Percentiles rank a stretch among this genome's conserved stretches.
These are phyloP conservation scores for Polyporus arcularius DNA, from an alignment of 768 basidiomycete species.

Conservation along the genomic window DNA sequence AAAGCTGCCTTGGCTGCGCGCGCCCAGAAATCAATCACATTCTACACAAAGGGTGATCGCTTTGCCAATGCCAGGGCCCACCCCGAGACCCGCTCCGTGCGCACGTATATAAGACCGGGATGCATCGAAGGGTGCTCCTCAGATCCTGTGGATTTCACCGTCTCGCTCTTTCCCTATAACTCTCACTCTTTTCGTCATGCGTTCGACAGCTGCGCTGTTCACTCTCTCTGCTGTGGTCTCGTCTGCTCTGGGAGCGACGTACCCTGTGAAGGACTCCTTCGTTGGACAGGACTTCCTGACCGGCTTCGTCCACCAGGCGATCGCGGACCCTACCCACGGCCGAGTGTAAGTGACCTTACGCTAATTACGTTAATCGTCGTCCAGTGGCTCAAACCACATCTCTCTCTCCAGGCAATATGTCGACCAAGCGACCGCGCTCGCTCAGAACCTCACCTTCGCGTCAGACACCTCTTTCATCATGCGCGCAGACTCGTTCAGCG, in stretches of 20 bases:
- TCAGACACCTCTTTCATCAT: slow-evolving; percentile 54
- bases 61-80: no score
- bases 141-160: slow-evolving; percentile 13
- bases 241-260: slow-evolving; percentile 26
- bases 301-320: slow-evolving; percentile 48
- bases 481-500: slow-evolving; percentile 54
- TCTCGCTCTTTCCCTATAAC: slow-evolving; percentile 3
- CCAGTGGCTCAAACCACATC: neutral
- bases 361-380: neutral
- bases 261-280: slow-evolving; percentile 21
- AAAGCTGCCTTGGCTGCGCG: no score
- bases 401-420: slow-evolving; percentile 43
- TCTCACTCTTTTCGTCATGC: slow-evolving; percentile 12
- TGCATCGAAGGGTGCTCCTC: no score
- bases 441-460: slow-evolving; percentile 59
- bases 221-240: slow-evolving; percentile 20
- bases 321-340: slow-evolving; percentile 66
- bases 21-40: no score
- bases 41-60: no score
- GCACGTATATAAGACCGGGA: no score
- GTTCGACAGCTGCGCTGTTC: slow-evolving; percentile 20
- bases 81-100: no score
- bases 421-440: slow-evolving; percentile 47
- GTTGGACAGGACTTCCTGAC: slow-evolving; percentile 43
- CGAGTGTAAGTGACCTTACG: slow-evolving; percentile 51